Evolutionary conservation across 768 basidiomycete genomes (phyloP), one percentile per base, ranked within the genome.

Genomic region (Dendrothele bispora): DNA sequence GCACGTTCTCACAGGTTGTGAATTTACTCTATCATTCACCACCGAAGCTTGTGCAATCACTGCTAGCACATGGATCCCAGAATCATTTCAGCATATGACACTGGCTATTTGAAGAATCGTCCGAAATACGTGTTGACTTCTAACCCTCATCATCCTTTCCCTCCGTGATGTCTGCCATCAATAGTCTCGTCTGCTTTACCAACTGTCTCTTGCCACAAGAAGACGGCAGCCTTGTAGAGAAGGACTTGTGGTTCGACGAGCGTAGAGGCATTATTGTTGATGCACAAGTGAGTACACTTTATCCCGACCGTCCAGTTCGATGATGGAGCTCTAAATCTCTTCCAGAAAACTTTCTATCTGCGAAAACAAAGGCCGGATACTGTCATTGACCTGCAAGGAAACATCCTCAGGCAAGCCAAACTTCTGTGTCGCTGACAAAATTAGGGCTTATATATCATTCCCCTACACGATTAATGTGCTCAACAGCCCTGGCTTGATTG

Each of bases 171-270:
- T 59, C 70, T 50, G 71, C 76, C 43, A 35, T 70, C 4, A 90
- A 91, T 64, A 80, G 79, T 38, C 74, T 93, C 21, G 68, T 91
- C 42, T 89, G 91, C 67, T 91, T 94, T 68, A 93, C 91, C 30
- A 93, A 94, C 65, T 91, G 91, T 56, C 65, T 87, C 47, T 72
- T 95, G 21, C 83, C 87, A 1, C 78, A 75, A 46, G 90, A 93
- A 61, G 89, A 93, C 59, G 91, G 91, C 15, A 79, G 73, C 42
- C 73, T 93, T 15, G 64, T 86, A 28, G 72, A 84, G 61, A 79
- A 82, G 57, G 89, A 92, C 57, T 70, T 93, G 17, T 92, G 89
- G 90, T 78, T 93, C 49, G 88, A 93, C 61, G 79, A 87, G 57
- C 68, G 70, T 5, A 75, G 80, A 20, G 92, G 92, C 0, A 69